Percentiles rank a stretch among this genome's conserved stretches.
These are phyloP conservation scores for Prunus armeniaca DNA, from an alignment of 306 rosid species.

Conservation along the genomic window DNA sequence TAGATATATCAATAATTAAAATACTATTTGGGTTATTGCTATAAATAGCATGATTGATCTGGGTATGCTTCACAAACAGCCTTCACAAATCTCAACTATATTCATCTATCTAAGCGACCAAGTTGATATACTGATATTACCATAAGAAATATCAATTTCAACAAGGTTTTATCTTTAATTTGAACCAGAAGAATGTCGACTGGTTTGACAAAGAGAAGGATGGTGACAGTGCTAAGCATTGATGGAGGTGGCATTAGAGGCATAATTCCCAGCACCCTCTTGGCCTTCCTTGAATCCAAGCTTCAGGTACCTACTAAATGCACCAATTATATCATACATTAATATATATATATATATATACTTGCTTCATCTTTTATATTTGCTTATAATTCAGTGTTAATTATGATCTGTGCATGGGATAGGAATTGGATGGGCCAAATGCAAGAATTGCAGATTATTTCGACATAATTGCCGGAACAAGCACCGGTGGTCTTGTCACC, in stretches of 20 bases:
- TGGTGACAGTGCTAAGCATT: slow-evolving; percentile 33
- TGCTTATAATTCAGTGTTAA: not conserved
- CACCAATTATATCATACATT: not conserved
- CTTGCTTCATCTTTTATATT: not conserved
- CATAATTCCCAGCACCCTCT: slow-evolving; percentile 33
- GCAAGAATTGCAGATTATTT: slow-evolving; percentile 42
- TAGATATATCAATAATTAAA: not conserved
- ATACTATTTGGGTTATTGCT: not conserved
- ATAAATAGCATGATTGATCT: not conserved
- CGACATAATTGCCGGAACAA: slow-evolving; percentile 42
- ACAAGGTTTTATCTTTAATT: not conserved
- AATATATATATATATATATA: not conserved
- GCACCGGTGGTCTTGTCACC: slow-evolving; percentile 39
- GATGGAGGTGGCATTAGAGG: slow-evolving; percentile 46
- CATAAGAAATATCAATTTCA: not conserved
- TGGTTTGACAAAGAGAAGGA: slow-evolving; percentile 10
- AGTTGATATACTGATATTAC: not conserved
- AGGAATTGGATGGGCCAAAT: slow-evolving; percentile 34
- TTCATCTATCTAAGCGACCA: not conserved
- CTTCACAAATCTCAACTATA: not conserved
- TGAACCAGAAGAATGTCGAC: not conserved
- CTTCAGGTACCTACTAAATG: slow-evolving; percentile 28
- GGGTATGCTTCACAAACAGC: not conserved
- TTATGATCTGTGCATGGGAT: not conserved
- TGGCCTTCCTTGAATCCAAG: slow-evolving; percentile 35